Percentiles rank a stretch among this genome's conserved stretches.
These are phyloP conservation scores for Dioscorea alata DNA, from an alignment of 106 monocot genomes.

Conservation along the genomic window DNA sequence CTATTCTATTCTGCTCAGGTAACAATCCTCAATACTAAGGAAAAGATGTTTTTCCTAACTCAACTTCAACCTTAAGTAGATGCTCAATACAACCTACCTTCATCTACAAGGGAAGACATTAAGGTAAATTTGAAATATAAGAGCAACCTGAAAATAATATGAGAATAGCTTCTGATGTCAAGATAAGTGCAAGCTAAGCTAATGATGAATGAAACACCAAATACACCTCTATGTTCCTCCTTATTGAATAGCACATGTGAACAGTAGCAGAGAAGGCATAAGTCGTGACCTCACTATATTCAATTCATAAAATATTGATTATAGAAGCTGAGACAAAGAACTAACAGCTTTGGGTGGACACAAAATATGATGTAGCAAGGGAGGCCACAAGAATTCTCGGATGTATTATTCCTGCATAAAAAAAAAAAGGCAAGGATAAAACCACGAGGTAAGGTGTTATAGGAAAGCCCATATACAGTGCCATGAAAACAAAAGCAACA, in stretches of 20 bases:
- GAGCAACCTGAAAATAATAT: slow-evolving; percentile 37
- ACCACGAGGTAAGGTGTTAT: too few relatives aligned
- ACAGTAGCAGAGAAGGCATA: not conserved
- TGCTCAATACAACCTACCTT: slow-evolving; percentile 53
- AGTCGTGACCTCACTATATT: too few relatives aligned
- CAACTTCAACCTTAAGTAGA: slow-evolving; percentile 44
- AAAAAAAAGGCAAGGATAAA: too few relatives aligned
- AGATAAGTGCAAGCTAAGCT: slow-evolving; percentile 43
- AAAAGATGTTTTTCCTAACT: slow-evolving; percentile 69
- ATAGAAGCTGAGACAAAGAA: not conserved
- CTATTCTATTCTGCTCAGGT: slow-evolving; percentile 21
- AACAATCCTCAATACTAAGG: slow-evolving; percentile 59
- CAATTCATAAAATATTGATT: too few relatives aligned
- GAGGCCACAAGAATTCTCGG: slow-evolving; percentile 55
- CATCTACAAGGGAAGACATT: slow-evolving; percentile 35
- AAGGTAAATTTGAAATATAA: too few relatives aligned
- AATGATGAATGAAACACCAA: too few relatives aligned
- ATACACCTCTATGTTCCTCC: slow-evolving; percentile 59
- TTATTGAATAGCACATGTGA: slow-evolving; percentile 62
- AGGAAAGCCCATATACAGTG: too few relatives aligned
- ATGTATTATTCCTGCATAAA: slow-evolving; percentile 71
- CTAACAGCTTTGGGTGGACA: slow-evolving; percentile 66
- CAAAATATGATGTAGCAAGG: slow-evolving; percentile 48
- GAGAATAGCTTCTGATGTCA: slow-evolving; percentile 35
- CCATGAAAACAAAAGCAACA: not conserved